Evolutionary conservation across 169 alveolate genomes (phyloP).

Genomic region (Eimeria maxima): DNA sequence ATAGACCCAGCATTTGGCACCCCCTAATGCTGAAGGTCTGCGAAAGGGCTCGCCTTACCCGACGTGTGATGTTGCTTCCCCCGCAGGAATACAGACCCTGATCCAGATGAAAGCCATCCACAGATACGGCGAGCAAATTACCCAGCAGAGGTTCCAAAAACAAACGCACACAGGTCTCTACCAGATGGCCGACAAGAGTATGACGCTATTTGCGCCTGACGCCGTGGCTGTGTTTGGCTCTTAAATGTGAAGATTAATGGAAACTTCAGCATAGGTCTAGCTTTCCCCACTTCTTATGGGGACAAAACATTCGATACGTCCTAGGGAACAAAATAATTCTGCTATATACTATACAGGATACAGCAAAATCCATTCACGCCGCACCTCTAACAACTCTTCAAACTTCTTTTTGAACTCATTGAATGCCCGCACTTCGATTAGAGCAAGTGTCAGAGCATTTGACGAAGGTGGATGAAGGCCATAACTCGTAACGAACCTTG

Average conservation of each 20-base stretch:
- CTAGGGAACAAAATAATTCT: too few relatives aligned
- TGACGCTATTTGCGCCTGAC: background rate
- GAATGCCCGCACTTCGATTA: conserved; percentile 83
- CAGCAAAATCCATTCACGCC: background rate
- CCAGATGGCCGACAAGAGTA: background rate
- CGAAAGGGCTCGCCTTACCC: conserved; percentile 82
- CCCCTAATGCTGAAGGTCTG: conserved; percentile 84
- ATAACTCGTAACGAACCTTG: conserved; percentile 78
- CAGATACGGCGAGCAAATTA: background rate
- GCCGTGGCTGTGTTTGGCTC: background rate
- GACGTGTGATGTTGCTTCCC: conserved; percentile 83
- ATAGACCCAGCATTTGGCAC: conserved; percentile 85
- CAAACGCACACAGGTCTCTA: background rate
- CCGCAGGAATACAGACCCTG: conserved; percentile 86
- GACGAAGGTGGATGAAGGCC: conserved; percentile 85
- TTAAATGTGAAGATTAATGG: background rate
- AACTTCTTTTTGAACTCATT: conserved; percentile 84
- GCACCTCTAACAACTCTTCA: conserved; percentile 83
- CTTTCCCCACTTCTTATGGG: background rate
- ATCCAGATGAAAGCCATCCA: background rate
- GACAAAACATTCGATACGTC: background rate
- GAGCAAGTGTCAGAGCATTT: conserved; percentile 86
- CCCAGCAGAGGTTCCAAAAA: background rate
- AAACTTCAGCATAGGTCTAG: background rate
- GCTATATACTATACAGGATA: too few relatives aligned